Conservation (phyloP, 495 filamentous ascomycete species). For the Hypomontagnella submonticulosa region DNA sequence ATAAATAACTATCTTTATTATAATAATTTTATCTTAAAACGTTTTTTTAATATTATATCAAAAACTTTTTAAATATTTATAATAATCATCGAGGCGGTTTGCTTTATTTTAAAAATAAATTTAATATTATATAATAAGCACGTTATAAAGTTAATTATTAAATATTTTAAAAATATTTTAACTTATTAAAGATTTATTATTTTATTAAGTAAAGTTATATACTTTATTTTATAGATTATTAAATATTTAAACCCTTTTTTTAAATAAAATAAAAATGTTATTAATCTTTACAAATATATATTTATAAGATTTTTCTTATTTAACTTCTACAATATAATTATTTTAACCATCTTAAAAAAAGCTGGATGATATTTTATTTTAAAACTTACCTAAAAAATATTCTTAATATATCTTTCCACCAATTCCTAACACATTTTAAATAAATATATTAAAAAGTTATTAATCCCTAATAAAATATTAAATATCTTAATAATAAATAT, state of each 20-base stretch:
- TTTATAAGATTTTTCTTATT: constrained; percentile 4
- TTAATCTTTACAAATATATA: background rate
- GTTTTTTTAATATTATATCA: background rate
- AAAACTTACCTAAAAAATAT: background rate
- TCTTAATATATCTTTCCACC: background rate
- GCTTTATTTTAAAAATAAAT: constrained; percentile 3
- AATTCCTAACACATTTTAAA: background rate
- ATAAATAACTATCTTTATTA: background rate
- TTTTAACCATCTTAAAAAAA: background rate
- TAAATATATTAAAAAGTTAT: constrained; percentile 3
- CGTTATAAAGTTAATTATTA: background rate
- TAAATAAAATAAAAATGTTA: constrained; percentile 2
- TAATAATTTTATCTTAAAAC: background rate
- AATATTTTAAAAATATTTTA: background rate
- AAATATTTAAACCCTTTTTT: constrained; percentile 4
- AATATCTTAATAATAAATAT: background rate
- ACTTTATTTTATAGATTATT: constrained; percentile 2
- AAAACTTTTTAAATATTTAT: constrained; percentile 6
- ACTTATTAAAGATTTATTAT: constrained; percentile 1
- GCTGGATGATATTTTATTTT: background rate
- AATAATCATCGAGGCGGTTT: background rate
- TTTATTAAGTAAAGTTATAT: constrained; percentile 1
- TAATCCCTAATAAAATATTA: background rate
- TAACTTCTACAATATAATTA: constrained; percentile 2
- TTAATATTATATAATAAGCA: constrained; percentile 2